Conservation (phyloP, 1,284 basidiomycete genomes). For the Ceratobasidium sp. region DNA sequence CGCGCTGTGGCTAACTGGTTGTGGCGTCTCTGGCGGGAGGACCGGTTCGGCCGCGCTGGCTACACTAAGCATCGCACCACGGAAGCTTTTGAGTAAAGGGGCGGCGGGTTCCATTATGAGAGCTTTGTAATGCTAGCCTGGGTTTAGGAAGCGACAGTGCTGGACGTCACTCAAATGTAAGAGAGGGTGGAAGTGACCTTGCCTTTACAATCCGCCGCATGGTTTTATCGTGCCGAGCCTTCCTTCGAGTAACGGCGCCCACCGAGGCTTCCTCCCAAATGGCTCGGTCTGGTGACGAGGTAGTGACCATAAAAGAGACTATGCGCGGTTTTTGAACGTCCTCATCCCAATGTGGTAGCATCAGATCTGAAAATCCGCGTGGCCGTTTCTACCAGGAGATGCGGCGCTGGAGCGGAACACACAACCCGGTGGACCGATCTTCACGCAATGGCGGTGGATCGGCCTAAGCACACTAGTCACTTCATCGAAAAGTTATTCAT, state of each 20-base stretch:
- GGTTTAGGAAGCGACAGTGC: background rate
- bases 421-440: background rate
- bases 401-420: background rate
- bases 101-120: background rate
- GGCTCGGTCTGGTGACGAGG: too few species aligned
- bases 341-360: too few species aligned
- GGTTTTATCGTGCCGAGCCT: too few species aligned
- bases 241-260: too few species aligned
- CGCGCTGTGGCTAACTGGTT: background rate
- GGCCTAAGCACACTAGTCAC: background rate
- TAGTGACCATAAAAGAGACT: too few species aligned
- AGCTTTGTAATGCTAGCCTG: background rate
- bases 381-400: too few species aligned
- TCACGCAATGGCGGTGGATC: background rate
- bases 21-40: background rate
- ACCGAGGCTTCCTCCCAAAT: too few species aligned
- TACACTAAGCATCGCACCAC: background rate
- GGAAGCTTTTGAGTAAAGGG: background rate
- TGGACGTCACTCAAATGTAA: background rate
- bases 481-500: slow-evolving; percentile 38
- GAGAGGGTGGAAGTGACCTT: background rate
- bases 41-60: background rate
- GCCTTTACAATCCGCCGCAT: too few species aligned
- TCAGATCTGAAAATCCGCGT: too few species aligned
- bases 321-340: too few species aligned